Base-by-base conservation (phyloP, 331 rosid species). In the Spiraea crenata region DNA sequence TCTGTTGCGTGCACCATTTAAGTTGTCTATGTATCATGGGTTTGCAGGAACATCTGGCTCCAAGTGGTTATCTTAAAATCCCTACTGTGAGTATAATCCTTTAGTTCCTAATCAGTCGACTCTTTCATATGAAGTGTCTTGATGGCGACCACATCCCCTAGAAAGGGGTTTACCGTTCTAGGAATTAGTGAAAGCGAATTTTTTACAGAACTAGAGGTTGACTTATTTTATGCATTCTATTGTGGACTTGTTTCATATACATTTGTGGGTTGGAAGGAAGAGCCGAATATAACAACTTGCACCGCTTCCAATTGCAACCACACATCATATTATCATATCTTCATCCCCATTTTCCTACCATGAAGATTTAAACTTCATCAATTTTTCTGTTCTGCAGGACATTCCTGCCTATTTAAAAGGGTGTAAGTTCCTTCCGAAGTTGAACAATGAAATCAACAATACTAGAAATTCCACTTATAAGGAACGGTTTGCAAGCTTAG, bases 391-490 rank as follows among this genome's bases (percentile, higher is more conserved):
- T 66, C 63, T 72, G 34, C 89, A 92, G 98, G 92, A 87, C 70
- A 80, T 83, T n/a, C 31, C 16, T 57, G 80, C 16, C 79, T 92
- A 92, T 74, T 17, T 86, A 38, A 68, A 54, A 16, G 92, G 88
- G 19, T 89, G 98, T 76, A 81, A 15, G 51, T 92, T 89, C 80
- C 98, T 92, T 67, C 98, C 96, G 10, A 80, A 82, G 75, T 93
- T 92, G 57, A 92, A 92, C 64, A 92, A 92, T 44, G 98, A 92
- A 80, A 82, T 75, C 46, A 13, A 6, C 6, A 67, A 14, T 48
- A 42, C 52, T 42, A 89, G 83, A 72, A 92, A 89, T 70, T 73
- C 89, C 49, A 89, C 88, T 12, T 92, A 87, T 85, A 85, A 60
- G 82, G 79, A 84, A 69, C 84, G 92, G 60, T 88, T 92, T 66